A percentile compares a stretch with the other conserved stretches of the same genome.
These are phyloP conservation scores for Hymenoscyphus albidus DNA, from an alignment of 2,329 filamentous ascomycete species.

Conservation along the genomic window DNA sequence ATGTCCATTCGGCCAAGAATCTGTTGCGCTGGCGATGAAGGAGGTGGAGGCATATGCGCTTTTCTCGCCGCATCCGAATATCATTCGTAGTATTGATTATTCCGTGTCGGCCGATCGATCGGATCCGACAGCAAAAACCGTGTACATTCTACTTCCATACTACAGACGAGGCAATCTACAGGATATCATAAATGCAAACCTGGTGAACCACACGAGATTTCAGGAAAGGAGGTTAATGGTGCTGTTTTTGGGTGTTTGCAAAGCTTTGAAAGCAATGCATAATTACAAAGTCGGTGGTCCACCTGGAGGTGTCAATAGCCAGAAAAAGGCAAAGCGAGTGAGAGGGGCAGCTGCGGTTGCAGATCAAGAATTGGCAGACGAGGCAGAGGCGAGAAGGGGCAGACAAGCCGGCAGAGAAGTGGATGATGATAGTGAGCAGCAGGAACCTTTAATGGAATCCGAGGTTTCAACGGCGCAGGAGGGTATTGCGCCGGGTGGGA, in stretches of 20 bases:
- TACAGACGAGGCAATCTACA: conserved; percentile 93
- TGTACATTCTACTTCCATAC: conserved; percentile 94
- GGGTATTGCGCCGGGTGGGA: conserved; percentile 63
- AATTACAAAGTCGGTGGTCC: conserved; percentile 69
- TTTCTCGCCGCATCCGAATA: conserved; percentile 77
- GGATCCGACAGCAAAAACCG: conserved; percentile 75
- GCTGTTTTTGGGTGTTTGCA: conserved; percentile 87
- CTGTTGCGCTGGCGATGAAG: conserved; percentile 88
- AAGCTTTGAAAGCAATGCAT: conserved; percentile 86
- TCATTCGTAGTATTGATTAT: conserved; percentile 84
- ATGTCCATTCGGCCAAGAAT: conserved; percentile 96
- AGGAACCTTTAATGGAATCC: conserved; percentile 77
- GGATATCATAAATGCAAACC: conserved; percentile 96
- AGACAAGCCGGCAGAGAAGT: conserved; percentile 41
- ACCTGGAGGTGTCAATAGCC: conserved; percentile 46
- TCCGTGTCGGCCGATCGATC: conserved; percentile 70
- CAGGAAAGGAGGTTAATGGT: conserved; percentile 85
- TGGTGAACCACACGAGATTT: conserved; percentile 90
- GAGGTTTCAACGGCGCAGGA: conserved; percentile 67
- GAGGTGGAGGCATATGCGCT: conserved; percentile 96
- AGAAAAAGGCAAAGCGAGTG: conserved; percentile 44
- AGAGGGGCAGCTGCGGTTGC: conserved; percentile 36
- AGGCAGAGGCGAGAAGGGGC: conserved; percentile 36
- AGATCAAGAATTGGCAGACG: conserved; percentile 40
- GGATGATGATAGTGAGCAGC: conserved; percentile 68